A percentile compares a stretch with the other conserved stretches of the same genome.
Evolutionary conservation across 164 flowering plant genomes (phyloP).

Genomic region (Vitis cinerea): DNA sequence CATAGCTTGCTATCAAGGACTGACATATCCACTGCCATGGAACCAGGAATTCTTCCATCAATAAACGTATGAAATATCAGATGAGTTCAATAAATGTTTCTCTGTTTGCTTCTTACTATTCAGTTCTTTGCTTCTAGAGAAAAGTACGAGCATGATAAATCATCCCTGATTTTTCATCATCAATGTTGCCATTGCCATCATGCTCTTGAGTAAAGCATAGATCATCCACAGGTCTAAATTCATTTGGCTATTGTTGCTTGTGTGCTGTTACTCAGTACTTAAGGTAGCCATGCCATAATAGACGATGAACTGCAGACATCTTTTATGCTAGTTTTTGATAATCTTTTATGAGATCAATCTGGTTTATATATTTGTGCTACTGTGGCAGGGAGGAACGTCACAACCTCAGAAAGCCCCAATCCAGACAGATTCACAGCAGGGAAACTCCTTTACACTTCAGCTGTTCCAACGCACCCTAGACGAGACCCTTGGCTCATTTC

Average conservation of each 20-base stretch:
- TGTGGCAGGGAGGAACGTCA: constrained; percentile 38
- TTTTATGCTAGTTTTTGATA: background rate
- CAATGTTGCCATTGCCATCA: background rate
- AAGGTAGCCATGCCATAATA: background rate
- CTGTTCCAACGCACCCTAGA: constrained; percentile 83
- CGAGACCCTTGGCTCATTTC: constrained; percentile 74
- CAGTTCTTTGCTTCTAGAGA: background rate
- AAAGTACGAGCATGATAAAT: background rate
- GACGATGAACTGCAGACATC: background rate
- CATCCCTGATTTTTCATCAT: no score
- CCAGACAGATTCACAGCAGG: constrained; percentile 62
- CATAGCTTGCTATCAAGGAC: constrained; percentile 53
- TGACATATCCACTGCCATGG: constrained; percentile 41
- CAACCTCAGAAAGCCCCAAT: constrained; percentile 36
- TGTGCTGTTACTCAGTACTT: constrained; percentile 1
- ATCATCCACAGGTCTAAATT: no score
- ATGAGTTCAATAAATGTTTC: background rate
- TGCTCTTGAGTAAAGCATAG: background rate
- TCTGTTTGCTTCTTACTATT: background rate
- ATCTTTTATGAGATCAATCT: background rate
- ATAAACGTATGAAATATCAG: constrained; percentile 42
- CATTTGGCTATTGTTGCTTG: background rate
- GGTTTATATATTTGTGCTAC: constrained; percentile 4
- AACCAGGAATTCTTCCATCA: constrained; percentile 36
- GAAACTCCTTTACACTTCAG: constrained; percentile 75